Conservation (phyloP, 192 early-diverging fungal genomes). For the Chytriomyces sp. region DNA sequence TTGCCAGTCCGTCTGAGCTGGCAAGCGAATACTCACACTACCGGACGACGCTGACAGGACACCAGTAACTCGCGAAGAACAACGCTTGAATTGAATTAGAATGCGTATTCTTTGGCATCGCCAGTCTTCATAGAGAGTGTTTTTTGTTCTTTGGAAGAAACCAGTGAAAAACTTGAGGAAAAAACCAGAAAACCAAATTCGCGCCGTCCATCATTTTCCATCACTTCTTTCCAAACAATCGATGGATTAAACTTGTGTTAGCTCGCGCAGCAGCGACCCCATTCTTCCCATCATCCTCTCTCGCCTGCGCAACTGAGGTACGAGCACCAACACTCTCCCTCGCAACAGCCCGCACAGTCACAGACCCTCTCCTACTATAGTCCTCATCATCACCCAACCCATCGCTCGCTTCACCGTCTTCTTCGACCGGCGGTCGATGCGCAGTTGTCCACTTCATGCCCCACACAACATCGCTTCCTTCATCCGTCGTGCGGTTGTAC, state of each 20-base stretch:
- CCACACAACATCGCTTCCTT: conserved; percentile 31
- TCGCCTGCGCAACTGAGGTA: too few relatives aligned
- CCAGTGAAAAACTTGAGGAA: background rate
- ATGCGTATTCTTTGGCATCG: too few relatives aligned
- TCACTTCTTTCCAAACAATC: background rate
- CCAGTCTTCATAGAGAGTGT: too few relatives aligned
- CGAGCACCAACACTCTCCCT: background rate
- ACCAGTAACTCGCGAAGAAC: too few relatives aligned
- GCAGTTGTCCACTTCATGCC: conserved; percentile 33
- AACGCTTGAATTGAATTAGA: too few relatives aligned
- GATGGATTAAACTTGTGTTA: background rate
- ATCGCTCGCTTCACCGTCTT: background rate
- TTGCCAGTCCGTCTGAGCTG: too few relatives aligned
- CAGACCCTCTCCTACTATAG: background rate
- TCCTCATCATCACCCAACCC: too few relatives aligned
- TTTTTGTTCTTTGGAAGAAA: background rate
- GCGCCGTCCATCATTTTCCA: background rate
- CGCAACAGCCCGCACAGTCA: background rate
- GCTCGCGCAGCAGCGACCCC: background rate
- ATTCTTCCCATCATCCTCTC: background rate
- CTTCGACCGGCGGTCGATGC: conserved; percentile 15
- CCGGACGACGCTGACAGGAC: too few relatives aligned
- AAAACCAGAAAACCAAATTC: background rate
- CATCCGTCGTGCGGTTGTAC: conserved; percentile 13
- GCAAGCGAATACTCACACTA: too few relatives aligned